Base-by-base conservation (phyloP, 1,284 basidiomycete genomes). In the Wolfiporia cocos region DNA sequence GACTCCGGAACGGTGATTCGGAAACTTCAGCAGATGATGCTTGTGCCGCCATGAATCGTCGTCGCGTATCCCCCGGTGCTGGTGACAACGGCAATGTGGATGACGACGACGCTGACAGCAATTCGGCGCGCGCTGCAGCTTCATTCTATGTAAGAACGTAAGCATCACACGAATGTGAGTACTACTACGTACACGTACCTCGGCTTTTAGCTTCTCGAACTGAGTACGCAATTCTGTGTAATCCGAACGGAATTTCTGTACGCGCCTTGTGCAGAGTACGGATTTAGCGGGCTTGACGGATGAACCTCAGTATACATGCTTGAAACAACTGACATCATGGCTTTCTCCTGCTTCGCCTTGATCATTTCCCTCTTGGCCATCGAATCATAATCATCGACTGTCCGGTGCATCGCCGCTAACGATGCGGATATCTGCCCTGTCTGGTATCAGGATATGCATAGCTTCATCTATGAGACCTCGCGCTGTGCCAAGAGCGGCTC, bases 341-440 rank as follows among this genome's bases (percentile, higher is more conserved):
- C 94, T 66, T 97, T 97, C 69, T 95, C 92, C 61, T 92, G 81
- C 65, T 95, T 95, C 31, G 87, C 83, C 53, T 90, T 91, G 41
- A 95, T 88, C 57, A 96, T 91, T 63, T 97, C 93, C 50, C 92
- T 76, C 67, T 86, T 88, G 1, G 89, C 90, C 89, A 97, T 92
- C 10, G 88, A 86, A 57, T 96, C 93, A 58, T 95, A 97, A 58
- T 98, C 94, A 54, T 96, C 92, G 49, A 96, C 82, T 42, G 94
- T 91, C 43, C 93, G 71, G 42, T 89, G 82, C 73, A 97, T 84
- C 2, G 91, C 92, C n/a, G 90, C 78, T 15, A 98, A 70, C 12
- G 91, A 92, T 21, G 93, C 92, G 26, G 89, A 89, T 66, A 97
- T 92, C 75, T 96, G 93, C 62, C 92, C 92, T 95, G 67, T 41